Evolutionary conservation across 73 alveolate genomes (phyloP).

Genomic region (Symbiodinium pilosum): DNA sequence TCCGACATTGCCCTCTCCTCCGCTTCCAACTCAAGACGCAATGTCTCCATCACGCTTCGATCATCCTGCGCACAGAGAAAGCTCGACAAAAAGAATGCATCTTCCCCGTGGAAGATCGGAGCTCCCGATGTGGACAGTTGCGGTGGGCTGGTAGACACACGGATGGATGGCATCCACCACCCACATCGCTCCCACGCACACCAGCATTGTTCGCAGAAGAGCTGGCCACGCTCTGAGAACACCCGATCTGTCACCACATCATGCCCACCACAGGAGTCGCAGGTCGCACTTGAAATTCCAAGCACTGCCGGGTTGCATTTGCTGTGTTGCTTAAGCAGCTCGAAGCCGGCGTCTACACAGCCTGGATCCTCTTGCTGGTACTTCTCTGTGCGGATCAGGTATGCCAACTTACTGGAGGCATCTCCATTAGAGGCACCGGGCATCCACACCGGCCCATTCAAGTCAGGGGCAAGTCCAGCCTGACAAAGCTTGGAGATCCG

Average conservation of each 20-base stretch:
- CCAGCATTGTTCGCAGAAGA: conserved; percentile 75
- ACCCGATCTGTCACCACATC: conserved; percentile 36
- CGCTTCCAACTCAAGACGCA: background rate
- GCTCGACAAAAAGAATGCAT: background rate
- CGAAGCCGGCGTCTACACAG: background rate
- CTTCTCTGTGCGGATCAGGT: background rate
- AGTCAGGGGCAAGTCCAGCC: background rate
- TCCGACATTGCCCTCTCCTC: conserved; percentile 22
- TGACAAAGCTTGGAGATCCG: background rate
- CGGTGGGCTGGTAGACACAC: conserved; percentile 59
- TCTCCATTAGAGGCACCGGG: background rate
- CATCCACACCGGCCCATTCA: background rate
- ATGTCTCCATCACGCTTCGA: background rate
- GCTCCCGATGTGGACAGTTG: background rate
- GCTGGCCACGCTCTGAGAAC: conserved; percentile 60
- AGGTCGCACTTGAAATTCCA: background rate
- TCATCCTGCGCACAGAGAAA: background rate
- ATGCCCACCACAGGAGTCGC: background rate
- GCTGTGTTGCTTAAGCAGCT: background rate
- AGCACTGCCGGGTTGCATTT: background rate
- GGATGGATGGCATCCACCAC: conserved; percentile 77
- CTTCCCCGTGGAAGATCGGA: background rate
- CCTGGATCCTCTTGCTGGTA: background rate
- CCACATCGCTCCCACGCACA: conserved; percentile 85
- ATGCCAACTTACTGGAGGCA: background rate